A percentile compares a stretch with the other conserved stretches of the same genome.
Conservation (phyloP, 2,329 filamentous ascomycete species). For the Bipolaris victoriae region DNA sequence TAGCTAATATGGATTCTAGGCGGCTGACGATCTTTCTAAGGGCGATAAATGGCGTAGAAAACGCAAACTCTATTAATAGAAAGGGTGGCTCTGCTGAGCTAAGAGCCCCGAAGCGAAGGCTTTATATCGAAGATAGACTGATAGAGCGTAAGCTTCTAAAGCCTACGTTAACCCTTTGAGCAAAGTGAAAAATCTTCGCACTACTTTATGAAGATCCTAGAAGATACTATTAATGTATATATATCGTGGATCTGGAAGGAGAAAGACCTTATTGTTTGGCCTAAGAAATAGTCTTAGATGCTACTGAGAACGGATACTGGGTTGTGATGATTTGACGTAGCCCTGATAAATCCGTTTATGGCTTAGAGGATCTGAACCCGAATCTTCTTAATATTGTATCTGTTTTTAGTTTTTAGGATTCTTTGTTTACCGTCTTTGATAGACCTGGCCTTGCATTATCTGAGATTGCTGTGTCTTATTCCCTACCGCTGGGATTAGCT, state of each 20-base stretch:
- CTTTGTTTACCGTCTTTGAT: conserved; percentile 15
- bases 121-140: neutral
- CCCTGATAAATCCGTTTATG: conserved; percentile 6
- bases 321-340: conserved; percentile 17
- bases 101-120: conserved; percentile 7
- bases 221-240: conserved; percentile 14
- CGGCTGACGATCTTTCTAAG: conserved; percentile 20
- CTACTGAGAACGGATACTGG: conserved; percentile 3
- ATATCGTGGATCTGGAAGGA: conserved; percentile 16
- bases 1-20: conserved; percentile 10
- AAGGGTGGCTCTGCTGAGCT: neutral
- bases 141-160: neutral
- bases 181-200: conserved; percentile 8
- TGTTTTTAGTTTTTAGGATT: conserved; percentile 16
- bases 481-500: conserved; percentile 11
- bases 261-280: conserved; percentile 15
- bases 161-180: neutral
- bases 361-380: conserved; percentile 6
- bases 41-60: neutral
- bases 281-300: conserved; percentile 5
- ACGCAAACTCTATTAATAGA: neutral
- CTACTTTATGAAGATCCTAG: conserved; percentile 9
- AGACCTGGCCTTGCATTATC: conserved; percentile 13
- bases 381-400: conserved; percentile 23
- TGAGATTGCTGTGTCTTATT: conserved; percentile 15